Conservation (phyloP, 2,329 filamentous ascomycete genomes). For the Penicillium sp. region DNA sequence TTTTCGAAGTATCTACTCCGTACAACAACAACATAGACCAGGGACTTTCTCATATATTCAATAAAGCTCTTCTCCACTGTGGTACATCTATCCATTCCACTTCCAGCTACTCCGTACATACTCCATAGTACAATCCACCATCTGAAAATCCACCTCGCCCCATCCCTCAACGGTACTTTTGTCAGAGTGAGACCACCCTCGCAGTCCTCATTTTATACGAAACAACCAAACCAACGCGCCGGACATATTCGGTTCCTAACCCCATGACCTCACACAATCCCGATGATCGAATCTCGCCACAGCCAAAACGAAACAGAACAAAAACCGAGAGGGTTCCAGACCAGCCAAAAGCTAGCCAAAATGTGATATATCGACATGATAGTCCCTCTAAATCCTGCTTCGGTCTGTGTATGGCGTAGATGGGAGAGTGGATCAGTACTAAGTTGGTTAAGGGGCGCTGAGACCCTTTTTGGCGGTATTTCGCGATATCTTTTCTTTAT, state of each 20-base stretch:
- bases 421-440: not conserved
- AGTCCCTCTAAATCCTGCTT: not conserved
- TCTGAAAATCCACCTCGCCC: not conserved
- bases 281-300: not conserved
- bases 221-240: not conserved
- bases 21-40: not conserved
- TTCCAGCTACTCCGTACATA: not conserved
- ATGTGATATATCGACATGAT: slow-evolving; percentile 8
- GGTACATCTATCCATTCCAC: not conserved
- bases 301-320: not conserved
- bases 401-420: not conserved
- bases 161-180: not conserved
- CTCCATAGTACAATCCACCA: not conserved
- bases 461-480: not conserved
- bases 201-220: not conserved
- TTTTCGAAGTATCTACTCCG: not conserved
- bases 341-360: not conserved
- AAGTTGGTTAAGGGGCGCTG: not conserved
- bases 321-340: not conserved
- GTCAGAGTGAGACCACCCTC: not conserved
- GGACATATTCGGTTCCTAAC: not conserved
- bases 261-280: not conserved
- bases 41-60: not conserved
- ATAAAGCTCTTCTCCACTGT: not conserved
- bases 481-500: not conserved